Conservation (phyloP, 139 green algal species). For the Zygnema cylindricum region DNA sequence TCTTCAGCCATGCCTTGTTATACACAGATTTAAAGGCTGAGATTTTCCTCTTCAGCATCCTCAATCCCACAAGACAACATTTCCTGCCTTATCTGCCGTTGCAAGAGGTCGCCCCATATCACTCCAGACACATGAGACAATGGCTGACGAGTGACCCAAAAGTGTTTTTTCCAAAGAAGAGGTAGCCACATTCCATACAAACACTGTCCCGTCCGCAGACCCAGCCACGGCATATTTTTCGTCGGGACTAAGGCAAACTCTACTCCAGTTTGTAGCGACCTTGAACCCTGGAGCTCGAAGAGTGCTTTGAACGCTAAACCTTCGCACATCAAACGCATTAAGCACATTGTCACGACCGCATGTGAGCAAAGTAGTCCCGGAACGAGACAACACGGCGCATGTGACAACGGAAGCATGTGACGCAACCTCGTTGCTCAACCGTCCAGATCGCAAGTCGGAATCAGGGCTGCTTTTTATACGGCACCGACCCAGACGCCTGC, state of each 20-base stretch:
- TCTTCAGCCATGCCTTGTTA: too few species aligned
- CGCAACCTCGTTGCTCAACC: conserved; percentile 54
- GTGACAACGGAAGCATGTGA: conserved; percentile 49
- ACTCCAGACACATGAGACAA: conserved; percentile 47
- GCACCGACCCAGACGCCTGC: too few species aligned
- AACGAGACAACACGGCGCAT: conserved; percentile 20
- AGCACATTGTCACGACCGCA: conserved; percentile 57
- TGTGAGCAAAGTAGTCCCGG: conserved; percentile 23
- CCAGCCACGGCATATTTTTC: conserved; percentile 42
- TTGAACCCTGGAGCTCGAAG: conserved; percentile 13
- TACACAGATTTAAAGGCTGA: too few species aligned
- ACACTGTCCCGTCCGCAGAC: conserved; percentile 41
- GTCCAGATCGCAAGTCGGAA: conserved; percentile 52
- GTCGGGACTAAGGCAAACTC: conserved; percentile 49
- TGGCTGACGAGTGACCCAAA: conserved; percentile 11
- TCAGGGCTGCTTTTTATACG: too few species aligned
- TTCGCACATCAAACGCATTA: conserved; percentile 49
- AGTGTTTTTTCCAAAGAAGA: conserved; percentile 34
- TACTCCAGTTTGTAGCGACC: conserved; percentile 42
- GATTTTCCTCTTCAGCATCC: too few species aligned
- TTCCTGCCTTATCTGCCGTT: conserved; percentile 29
- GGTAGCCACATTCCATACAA: conserved; percentile 36
- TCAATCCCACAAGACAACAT: background rate
- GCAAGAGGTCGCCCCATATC: conserved; percentile 28
- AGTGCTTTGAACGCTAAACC: conserved; percentile 4